Evolutionary conservation across 139 green algal species (phyloP).

Genomic region (Haematococcus sp.): DNA sequence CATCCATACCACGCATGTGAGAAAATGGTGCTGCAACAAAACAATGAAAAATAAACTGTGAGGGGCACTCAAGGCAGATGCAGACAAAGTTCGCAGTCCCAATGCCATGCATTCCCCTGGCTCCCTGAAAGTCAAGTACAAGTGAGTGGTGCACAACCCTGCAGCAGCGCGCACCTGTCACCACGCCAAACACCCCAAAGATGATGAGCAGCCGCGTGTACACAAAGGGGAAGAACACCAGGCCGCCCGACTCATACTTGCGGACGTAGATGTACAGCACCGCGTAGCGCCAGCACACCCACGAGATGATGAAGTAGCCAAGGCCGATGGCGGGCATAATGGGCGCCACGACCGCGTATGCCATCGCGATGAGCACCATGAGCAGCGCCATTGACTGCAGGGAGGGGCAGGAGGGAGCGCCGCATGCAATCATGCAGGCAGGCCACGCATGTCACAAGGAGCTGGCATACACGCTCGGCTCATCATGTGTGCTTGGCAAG

Average conservation of each 20-base stretch:
- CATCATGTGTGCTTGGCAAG: no score
- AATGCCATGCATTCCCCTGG: no score
- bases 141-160: no score
- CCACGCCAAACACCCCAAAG: conserved; percentile 33
- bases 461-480: no score
- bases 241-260: conserved; percentile 64
- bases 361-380: conserved; percentile 49
- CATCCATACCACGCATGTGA: no score
- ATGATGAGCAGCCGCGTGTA: conserved; percentile 40
- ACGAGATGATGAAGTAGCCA: conserved; percentile 48
- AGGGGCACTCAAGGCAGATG: no score
- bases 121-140: no score
- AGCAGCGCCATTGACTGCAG: conserved; percentile 38
- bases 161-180: conserved; percentile 29
- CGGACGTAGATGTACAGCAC: conserved; percentile 55
- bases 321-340: conserved; percentile 63
- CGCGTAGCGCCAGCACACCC: conserved; percentile 45
- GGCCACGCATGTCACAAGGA: no score
- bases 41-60: no score
- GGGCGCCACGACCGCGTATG: conserved; percentile 58
- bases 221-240: conserved; percentile 56
- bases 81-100: no score
- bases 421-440: no score
- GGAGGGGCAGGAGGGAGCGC: background rate
- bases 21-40: no score